These are phyloP conservation scores for Melaleuca alternifolia DNA, from an alignment of 345 rosid genomes.

Conservation along the genomic window DNA sequence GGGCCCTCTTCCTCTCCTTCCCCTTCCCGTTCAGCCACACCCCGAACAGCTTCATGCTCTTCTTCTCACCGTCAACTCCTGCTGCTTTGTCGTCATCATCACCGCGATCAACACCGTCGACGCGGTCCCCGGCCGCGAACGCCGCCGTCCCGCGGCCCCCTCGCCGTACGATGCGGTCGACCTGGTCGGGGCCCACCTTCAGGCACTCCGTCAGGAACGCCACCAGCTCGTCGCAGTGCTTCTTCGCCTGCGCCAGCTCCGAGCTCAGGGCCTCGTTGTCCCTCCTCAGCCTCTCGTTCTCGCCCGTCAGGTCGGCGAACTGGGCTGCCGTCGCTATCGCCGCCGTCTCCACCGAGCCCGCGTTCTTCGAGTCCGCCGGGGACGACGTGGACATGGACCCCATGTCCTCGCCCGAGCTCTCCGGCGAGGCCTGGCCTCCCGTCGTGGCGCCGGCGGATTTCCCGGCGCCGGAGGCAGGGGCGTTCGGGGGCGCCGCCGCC, in stretches of 20 bases:
- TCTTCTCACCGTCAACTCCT: slow-evolving; percentile 21
- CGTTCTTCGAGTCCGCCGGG: slow-evolving; percentile 54
- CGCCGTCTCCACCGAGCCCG: slow-evolving; percentile 53
- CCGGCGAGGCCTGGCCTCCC: slow-evolving; percentile 17
- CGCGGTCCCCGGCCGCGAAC: neutral
- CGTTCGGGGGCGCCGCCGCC: neutral
- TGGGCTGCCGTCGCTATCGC: slow-evolving; percentile 7
- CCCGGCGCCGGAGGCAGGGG: neutral
- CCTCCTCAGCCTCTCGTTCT: slow-evolving; percentile 74
- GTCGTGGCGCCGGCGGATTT: slow-evolving; percentile 9
- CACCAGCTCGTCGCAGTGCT: slow-evolving; percentile 60
- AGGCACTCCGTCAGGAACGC: slow-evolving; percentile 47
- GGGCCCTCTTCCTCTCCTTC: slow-evolving; percentile 40
- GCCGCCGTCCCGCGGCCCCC: slow-evolving; percentile 12
- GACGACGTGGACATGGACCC: slow-evolving; percentile 79
- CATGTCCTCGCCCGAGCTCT: slow-evolving; percentile 66
- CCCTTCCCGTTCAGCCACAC: slow-evolving; percentile 52
- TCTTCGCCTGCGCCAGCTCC: slow-evolving; percentile 76
- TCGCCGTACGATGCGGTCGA: slow-evolving; percentile 49
- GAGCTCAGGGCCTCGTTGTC: slow-evolving; percentile 62
- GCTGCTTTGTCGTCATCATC: neutral
- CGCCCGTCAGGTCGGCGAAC: slow-evolving; percentile 51
- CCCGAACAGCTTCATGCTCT: slow-evolving; percentile 66
- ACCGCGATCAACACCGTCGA: neutral
- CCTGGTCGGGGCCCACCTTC: slow-evolving; percentile 66